Evolutionary conservation across 257 asterid species (phyloP), one percentile per base, ranked within the genome.

Genomic region (Ajuga chamaepitys): DNA sequence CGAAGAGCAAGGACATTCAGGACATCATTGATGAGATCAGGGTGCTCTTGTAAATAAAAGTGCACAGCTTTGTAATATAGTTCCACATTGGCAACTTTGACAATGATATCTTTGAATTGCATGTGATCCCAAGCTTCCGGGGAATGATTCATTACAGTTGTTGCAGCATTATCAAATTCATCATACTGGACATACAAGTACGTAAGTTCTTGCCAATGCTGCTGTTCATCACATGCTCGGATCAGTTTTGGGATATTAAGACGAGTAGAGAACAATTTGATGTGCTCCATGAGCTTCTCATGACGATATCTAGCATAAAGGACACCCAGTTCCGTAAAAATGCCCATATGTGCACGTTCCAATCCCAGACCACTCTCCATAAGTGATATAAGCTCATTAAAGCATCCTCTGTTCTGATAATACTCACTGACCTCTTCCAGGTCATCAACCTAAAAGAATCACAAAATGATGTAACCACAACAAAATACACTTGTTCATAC

Each of bases 61-160:
- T 94, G 99, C 70, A 94, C 99, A n/a, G 99, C 98, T 83, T 91
- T 94, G 89, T 94, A 94, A 78, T 94, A 94, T 12, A 94, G 80
- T 82, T 94, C 99, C 73, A 94, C 99, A 59, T 91, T 91, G 57
- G 99, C 98, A 69, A 94, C 99, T 88, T 94, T 94, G 75, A 85
- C 98, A 62, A 83, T 77, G 64, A 91, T 91, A 73, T 94, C 98
- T 69, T 91, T 94, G 85, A 94, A 91, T 77, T 94, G 99, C 99
- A 94, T 86, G 75, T 91, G 99, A 70, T 94, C 99, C 99, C 99
- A 94, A 59, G 99, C 99, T 82, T 90, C 98, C 46, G 99, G 98
- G 8, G 99, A 94, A 77, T 94, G 99, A 81, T 94, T 94, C 99
- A 90, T 94, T 77, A 94, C 98, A 6, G 98, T 94, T 10, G 99